Conservation (phyloP, 2,329 filamentous ascomycete species). For the Dactylonectria estremocensis region DNA sequence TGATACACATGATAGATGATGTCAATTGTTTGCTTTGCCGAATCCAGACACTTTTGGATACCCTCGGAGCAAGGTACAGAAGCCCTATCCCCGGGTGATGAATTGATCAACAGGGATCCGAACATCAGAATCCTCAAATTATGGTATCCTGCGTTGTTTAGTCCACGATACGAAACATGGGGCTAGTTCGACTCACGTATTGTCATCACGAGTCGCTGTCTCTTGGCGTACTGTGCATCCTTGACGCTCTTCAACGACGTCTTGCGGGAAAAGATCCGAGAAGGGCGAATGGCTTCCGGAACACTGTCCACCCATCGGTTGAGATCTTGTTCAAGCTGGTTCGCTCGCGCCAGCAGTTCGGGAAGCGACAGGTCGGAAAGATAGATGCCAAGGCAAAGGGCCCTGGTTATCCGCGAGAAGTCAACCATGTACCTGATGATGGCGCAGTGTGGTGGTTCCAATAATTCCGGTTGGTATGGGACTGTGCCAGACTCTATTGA, state of each 20-base stretch:
- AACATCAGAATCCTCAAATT: slow-evolving; percentile 30
- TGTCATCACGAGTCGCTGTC: slow-evolving; percentile 26
- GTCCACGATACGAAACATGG: no score
- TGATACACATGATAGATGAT: slow-evolving; percentile 26
- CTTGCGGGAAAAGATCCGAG: slow-evolving; percentile 9
- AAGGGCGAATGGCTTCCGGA: slow-evolving; percentile 19
- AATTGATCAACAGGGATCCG: slow-evolving; percentile 22
- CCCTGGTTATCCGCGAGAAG: slow-evolving; percentile 23
- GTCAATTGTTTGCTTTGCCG: slow-evolving; percentile 28
- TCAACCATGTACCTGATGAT: slow-evolving; percentile 33
- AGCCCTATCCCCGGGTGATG: slow-evolving; percentile 12
- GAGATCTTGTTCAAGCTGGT: slow-evolving; percentile 26
- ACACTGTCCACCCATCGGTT: slow-evolving; percentile 26
- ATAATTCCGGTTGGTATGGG: slow-evolving; percentile 5
- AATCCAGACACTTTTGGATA: slow-evolving; percentile 23
- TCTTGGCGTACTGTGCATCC: slow-evolving; percentile 27
- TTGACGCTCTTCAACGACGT: slow-evolving; percentile 21
- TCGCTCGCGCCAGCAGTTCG: slow-evolving; percentile 21
- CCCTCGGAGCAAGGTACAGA: slow-evolving; percentile 16
- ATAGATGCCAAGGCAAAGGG: slow-evolving; percentile 26
- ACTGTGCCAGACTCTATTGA: neutral
- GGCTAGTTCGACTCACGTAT: neutral
- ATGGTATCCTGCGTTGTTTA: slow-evolving; percentile 23
- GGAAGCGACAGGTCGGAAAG: slow-evolving; percentile 17
- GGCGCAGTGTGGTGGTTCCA: slow-evolving; percentile 21